Percentiles rank a stretch among this genome's conserved stretches.
Conservation (phyloP, 2,329 filamentous ascomycete genomes). For the Paraphaeosphaeria minitans region DNA sequence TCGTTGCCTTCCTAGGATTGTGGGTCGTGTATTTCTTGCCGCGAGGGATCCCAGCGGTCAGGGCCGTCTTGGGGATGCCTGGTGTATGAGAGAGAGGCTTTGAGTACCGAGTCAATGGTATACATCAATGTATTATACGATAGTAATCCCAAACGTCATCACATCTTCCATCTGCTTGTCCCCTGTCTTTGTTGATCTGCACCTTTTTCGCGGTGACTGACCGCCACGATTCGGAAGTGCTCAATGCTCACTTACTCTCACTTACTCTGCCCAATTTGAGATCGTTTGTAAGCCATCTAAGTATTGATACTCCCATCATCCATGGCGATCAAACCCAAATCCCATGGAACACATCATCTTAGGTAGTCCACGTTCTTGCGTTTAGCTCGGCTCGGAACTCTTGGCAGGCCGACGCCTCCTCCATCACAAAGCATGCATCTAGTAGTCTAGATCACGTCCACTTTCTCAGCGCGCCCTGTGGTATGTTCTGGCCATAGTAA, state of each 20-base stretch:
- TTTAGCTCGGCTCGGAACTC: conserved; percentile 1
- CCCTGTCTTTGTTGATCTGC: not conserved
- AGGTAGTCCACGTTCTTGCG: not conserved
- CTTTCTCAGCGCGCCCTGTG: not conserved
- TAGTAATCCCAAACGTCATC: not conserved
- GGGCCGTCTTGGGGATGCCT: conserved; percentile 34
- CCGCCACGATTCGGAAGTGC: no score
- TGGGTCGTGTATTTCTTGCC: conserved; percentile 57
- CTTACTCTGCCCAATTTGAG: no score
- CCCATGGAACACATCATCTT: not conserved
- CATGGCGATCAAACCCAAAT: not conserved
- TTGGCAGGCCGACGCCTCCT: conserved; percentile 2
- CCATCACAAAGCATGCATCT: not conserved
- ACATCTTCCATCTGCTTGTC: not conserved
- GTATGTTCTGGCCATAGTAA: not conserved
- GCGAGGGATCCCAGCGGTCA: conserved; percentile 49
- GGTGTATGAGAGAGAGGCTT: not conserved
- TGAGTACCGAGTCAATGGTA: not conserved
- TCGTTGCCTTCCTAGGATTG: conserved; percentile 54
- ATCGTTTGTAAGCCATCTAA: not conserved
- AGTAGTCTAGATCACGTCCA: not conserved
- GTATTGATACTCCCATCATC: not conserved
- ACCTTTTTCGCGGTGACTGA: not conserved
- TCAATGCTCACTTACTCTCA: no score
- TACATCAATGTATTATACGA: not conserved